Evolutionary conservation across 73 alveolate genomes (phyloP), one percentile per base, ranked within the genome.

Genomic region (Paramecium tetraurelia): DNA sequence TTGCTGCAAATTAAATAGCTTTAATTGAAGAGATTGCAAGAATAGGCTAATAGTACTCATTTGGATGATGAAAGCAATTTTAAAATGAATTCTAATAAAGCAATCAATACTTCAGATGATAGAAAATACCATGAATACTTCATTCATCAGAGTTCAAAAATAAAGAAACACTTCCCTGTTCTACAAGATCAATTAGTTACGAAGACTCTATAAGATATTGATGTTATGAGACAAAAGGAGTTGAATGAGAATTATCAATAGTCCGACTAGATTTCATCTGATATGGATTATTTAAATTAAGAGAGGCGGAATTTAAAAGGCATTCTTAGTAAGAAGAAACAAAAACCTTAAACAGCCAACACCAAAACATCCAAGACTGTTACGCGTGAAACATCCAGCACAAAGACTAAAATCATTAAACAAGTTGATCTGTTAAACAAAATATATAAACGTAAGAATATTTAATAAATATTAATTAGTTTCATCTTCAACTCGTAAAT

Each of bases 101-200:
- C 59, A 18, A 0, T 75, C 0, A 75, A 75, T 38, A 22, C 59
- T 35, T 10, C 4, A 29, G 87, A 75, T 75, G 87, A 75, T 22
- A 38, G 68, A 38, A 75, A 75, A 75, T 75, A 75, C 38, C 87
- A 75, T 75, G 87, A 75, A 38, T 75, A 75, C 11, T 75, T 75
- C 68, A 75, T 75, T 38, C 58, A 38, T 41, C 11, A 75, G 38
- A 38, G 68, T 16, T 29, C 58, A 38, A 75, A 75, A 75, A 75
- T 75, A n/a, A 38, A 75, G 11, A 75, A 75, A 12, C 10, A 75
- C 2, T 75, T 41, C 18, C 87, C 87, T 35, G 46, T 9, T 4
- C 9, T 75, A n/a, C 36, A 75, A 12, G 87, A 75, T 14, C 7
- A 75, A 12, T 20, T 75, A 75, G 35, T 75, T 14, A 75, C 58